Percentiles rank a stretch among this genome's conserved stretches.
phyloP scores from a whole-genome alignment of 176 grass and related monocot species.

The Typha latifolia region DNA sequence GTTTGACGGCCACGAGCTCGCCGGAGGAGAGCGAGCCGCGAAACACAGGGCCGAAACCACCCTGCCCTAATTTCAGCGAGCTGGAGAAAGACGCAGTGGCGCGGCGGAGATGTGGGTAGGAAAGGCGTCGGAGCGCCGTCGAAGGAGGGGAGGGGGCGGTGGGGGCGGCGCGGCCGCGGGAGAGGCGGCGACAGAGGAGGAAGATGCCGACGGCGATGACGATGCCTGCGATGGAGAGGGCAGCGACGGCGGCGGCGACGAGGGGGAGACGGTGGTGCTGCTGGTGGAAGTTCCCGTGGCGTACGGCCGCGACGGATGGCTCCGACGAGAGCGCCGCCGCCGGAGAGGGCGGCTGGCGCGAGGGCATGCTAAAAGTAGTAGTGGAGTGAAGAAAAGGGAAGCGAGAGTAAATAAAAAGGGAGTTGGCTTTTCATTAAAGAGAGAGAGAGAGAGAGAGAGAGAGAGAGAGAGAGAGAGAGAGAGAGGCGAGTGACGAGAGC shows the following conservation, averaged over 20 bases:
- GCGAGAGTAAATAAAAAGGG: slow-evolving; percentile 40
- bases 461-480: no score
- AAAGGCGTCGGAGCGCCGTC: slow-evolving; percentile 39
- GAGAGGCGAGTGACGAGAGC: no score
- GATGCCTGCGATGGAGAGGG: background rate
- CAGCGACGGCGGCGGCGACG: slow-evolving; percentile 6
- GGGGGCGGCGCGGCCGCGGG: slow-evolving; percentile 24
- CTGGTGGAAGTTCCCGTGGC: background rate
- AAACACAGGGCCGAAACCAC: slow-evolving; percentile 84
- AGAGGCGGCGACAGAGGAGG: slow-evolving; percentile 37
- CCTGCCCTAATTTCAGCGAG: slow-evolving; percentile 71
- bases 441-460: no score
- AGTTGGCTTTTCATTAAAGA: slow-evolving; percentile 33
- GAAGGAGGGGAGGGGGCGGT: slow-evolving; percentile 10
- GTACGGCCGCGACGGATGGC: slow-evolving; percentile 7
- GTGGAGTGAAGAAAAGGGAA: background rate
- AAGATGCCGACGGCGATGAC: slow-evolving; percentile 20
- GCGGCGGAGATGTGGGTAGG: slow-evolving; percentile 68
- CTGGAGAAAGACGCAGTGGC: slow-evolving; percentile 66
- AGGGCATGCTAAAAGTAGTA: slow-evolving; percentile 38
- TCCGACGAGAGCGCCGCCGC: background rate
- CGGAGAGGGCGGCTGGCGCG: slow-evolving; percentile 36
- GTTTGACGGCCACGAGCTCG: slow-evolving; percentile 66
- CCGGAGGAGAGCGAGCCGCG: slow-evolving; percentile 61
- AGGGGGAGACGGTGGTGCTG: slow-evolving; percentile 1